Evolutionary conservation across 345 rosid species (phyloP), one percentile per base, ranked within the genome.

Genomic region (Rhizophora apiculata): DNA sequence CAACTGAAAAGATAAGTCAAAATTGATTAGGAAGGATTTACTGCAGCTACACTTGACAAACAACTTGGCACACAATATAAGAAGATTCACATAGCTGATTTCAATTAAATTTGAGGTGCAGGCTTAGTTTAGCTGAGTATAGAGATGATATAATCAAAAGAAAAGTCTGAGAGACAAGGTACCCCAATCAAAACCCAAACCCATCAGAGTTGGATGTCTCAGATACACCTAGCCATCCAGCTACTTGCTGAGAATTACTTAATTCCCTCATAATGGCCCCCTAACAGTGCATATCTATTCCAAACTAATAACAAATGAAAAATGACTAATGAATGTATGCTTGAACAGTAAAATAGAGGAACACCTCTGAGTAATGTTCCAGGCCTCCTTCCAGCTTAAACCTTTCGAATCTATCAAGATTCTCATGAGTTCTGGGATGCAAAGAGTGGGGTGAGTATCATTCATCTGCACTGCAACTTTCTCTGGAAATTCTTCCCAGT

Each of bases 391-490:
- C 92, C 92, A 89, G 69, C 82, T 80, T 63, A 89, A 73, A 62
- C 96, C 96, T 78, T 87, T 89, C 79, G 79, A 63, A 69, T 89
- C 96, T 66, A 89, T 82, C 75, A 89, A 79, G 79, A 87, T 84
- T 74, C 92, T 80, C 85, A 87, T 89, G 60, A 89, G 75, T 79
- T 89, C 91, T 1, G 95, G 95, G 68, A 89, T 89, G 81, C 95
- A 89, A 43, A 89, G 82, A 19, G 91, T 89, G 43, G 95, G 95
- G 79, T 89, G 92, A 75, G 92, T 87, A 56, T 89, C 92, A 79
- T 87, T 89, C 96, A 89, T 86, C 79, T 88, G 96, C 63, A 88
- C 86, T 26, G 96, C 93, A 67, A 88, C 96, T 68, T 90, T 90
- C 72, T 85, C 93, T 4, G 93, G 93, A 64, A 90, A 85, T 64